phyloP scores from a whole-genome alignment of 257 asterid genomes.

The Salvia splendens region DNA sequence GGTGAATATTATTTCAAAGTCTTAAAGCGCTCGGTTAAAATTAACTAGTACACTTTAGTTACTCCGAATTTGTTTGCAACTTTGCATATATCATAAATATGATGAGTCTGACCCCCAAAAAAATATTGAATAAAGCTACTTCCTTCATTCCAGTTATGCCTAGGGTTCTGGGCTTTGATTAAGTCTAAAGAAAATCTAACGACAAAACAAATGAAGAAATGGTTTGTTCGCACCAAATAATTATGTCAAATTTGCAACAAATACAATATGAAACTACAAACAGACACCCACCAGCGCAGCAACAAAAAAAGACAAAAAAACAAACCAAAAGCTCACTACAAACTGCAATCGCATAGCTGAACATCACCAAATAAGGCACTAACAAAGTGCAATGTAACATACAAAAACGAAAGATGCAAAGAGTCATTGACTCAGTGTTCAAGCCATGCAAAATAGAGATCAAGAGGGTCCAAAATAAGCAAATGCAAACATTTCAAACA shows the following conservation, averaged over 20 bases:
- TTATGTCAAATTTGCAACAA: not conserved
- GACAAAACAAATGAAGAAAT: not conserved
- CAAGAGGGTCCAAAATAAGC: constrained; percentile 8
- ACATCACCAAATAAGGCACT: constrained; percentile 15
- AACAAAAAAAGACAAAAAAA: not conserved
- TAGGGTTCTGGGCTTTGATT: constrained; percentile 7
- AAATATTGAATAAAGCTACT: not conserved
- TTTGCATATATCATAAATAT: not conserved
- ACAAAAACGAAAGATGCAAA: not conserved
- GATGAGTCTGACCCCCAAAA: not conserved
- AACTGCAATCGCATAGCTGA: constrained; percentile 14
- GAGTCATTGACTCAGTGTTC: not conserved
- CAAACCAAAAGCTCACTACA: not conserved
- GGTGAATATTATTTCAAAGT: not conserved
- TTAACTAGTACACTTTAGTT: no score
- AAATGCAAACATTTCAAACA: not conserved
- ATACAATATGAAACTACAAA: not conserved
- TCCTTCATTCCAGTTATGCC: not conserved
- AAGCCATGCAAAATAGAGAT: not conserved
- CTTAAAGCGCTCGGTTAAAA: no score
- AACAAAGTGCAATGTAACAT: not conserved
- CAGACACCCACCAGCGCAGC: not conserved
- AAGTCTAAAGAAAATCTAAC: not conserved
- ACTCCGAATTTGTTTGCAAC: no score
- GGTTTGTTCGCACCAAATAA: constrained; percentile 1